Evolutionary conservation across 1,139 yeast genomes (phyloP), one percentile per base, ranked within the genome.

Genomic region (Kurtzmaniella natalensis): DNA sequence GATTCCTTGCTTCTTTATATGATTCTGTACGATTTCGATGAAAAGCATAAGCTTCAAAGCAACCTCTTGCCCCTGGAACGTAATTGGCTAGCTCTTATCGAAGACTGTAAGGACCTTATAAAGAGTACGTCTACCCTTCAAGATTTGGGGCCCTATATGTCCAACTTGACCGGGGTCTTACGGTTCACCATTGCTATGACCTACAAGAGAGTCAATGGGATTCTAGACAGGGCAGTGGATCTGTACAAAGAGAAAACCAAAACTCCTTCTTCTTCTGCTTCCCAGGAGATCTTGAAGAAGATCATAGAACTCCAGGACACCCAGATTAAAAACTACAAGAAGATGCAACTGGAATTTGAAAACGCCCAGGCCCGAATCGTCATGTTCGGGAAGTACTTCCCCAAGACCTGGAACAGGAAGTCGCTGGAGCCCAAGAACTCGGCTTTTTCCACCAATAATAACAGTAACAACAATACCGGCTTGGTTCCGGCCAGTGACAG

Each of bases 21-120:
- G 40, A 52, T 65, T 3, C 46, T 66, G 0, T 53, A 55, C 37
- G 68, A 62, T 37, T 57, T 48, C 32, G 71, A 64, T 31, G 71
- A 64, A 31, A 45, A 57, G 27, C 51, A 55, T 35, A 62, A 60
- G 40, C 39, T 50, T 4, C 41, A 50, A 1, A 45, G 48, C 25
- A 53, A 48, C 14, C 47, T 53, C 2, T 39, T 56, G 22, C 61
- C 65, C 2, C 56, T 59, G 42, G 70, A 62, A 39, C 45, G 65
- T 32, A 51, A 55, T 19, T 68, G 74, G 74, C 53, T 47, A 28
- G 28, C 37, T 4, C 43, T 65, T 18, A 50, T 55, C 29, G 51
- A 47, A 11, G 68, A 63, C 21, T 35, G 37, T 18, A 20, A 18
- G 15, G 36, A 30, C n/a, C 26, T 33, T 5, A 35, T 32, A 22